Conservation (phyloP, 768 basidiomycete species). For the Panaeolus cyanescens region DNA sequence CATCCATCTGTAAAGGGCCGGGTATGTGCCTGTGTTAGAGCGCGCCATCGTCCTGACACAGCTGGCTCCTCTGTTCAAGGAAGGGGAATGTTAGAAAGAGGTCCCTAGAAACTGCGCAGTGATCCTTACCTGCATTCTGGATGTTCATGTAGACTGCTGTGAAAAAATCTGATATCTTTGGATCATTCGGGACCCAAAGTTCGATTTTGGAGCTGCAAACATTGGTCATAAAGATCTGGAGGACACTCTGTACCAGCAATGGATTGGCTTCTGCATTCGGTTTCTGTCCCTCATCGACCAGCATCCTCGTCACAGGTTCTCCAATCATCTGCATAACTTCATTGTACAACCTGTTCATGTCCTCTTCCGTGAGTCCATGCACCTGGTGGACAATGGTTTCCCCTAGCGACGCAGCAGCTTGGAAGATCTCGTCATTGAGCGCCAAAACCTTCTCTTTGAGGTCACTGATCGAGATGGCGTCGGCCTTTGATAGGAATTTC, state of each 20-base stretch:
- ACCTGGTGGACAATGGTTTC: constrained; percentile 32
- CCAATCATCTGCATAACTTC: constrained; percentile 7
- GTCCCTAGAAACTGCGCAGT: background rate
- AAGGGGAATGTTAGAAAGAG: background rate
- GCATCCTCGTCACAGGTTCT: background rate
- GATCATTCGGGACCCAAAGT: constrained; percentile 1
- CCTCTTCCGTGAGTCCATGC: constrained; percentile 9
- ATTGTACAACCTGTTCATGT: background rate
- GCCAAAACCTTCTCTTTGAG: constrained; percentile 43
- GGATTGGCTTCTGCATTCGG: constrained; percentile 25
- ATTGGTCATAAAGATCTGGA: constrained; percentile 24
- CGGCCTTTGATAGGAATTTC: constrained; percentile 43
- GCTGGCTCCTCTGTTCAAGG: constrained; percentile 40
- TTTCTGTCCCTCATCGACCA: background rate
- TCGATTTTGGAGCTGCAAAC: background rate
- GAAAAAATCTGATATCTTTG: background rate
- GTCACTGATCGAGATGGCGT: constrained; percentile 44
- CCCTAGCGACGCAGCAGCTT: constrained; percentile 48
- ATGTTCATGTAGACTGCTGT: constrained; percentile 31
- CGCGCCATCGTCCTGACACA: constrained; percentile 45
- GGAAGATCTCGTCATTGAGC: constrained; percentile 51
- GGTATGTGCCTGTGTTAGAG: constrained; percentile 33
- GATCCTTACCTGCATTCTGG: constrained; percentile 33
- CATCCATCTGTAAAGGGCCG: constrained; percentile 15
- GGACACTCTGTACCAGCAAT: constrained; percentile 35